Percentiles rank a stretch among this genome's conserved stretches.
phyloP scores from a whole-genome alignment of 2,329 filamentous ascomycete genomes.

The Colletotrichum cordylinicola region DNA sequence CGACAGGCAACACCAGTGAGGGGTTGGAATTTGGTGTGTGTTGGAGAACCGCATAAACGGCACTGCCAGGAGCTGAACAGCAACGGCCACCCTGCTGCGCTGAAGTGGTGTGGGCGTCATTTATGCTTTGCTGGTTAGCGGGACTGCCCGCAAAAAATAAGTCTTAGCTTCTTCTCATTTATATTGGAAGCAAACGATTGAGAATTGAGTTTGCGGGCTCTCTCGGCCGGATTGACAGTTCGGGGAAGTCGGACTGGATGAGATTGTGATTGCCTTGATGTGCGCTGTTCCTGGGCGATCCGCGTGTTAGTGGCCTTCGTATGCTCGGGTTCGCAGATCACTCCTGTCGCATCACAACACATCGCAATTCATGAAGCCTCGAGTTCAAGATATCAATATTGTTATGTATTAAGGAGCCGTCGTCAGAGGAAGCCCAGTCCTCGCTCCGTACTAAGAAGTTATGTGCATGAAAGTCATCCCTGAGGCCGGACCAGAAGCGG shows the following conservation, averaged over 20 bases:
- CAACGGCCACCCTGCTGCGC: neutral
- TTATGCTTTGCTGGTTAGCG: neutral
- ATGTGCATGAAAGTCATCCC: constrained; percentile 12
- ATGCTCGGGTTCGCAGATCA: neutral
- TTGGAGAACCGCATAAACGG: neutral
- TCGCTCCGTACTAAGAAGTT: neutral
- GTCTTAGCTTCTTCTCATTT: neutral
- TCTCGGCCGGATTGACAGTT: neutral
- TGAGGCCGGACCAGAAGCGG: neutral
- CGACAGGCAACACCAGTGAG: neutral
- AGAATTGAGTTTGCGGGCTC: neutral
- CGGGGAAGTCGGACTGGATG: neutral
- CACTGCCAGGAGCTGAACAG: neutral
- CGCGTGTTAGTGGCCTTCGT: neutral
- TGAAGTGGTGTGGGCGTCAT: neutral
- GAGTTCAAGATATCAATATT: neutral
- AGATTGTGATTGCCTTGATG: neutral
- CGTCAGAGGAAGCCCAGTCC: neutral
- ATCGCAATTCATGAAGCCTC: neutral
- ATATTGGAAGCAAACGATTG: neutral
- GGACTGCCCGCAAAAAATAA: neutral
- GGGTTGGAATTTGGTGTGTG: neutral
- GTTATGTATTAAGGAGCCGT: constrained; percentile 7
- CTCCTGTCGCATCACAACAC: neutral
- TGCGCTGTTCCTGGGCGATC: neutral